Evolutionary conservation across 1,284 basidiomycete genomes (phyloP).

Genomic region (Ganoderma sinense): DNA sequence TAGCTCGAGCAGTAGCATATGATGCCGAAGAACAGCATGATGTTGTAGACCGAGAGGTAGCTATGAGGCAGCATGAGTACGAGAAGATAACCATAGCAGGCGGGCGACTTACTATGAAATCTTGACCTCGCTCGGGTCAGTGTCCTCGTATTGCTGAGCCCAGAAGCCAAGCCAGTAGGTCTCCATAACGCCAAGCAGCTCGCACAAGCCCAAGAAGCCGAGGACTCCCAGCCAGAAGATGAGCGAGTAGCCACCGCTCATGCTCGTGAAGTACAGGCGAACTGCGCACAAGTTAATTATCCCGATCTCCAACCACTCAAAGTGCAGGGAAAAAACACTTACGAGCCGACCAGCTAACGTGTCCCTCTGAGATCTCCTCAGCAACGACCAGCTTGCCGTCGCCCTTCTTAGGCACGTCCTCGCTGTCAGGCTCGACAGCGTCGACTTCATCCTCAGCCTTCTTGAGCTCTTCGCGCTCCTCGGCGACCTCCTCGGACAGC

Average conservation of each 20-base stretch:
- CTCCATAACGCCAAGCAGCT: conserved; percentile 29
- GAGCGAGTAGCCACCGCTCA: conserved; percentile 40
- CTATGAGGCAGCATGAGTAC: conserved; percentile 24
- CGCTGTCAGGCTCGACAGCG: conserved; percentile 43
- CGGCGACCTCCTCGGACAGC: conserved; percentile 48
- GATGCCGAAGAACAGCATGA: conserved; percentile 41
- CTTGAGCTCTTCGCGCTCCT: conserved; percentile 49
- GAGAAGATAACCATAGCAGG: neutral
- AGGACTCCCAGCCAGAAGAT: conserved; percentile 45
- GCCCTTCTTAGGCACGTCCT: conserved; percentile 34
- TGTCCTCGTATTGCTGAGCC: conserved; percentile 40
- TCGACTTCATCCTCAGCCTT: conserved; percentile 52
- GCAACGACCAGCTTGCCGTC: conserved; percentile 60
- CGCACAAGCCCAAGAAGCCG: conserved; percentile 32
- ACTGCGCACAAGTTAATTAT: conserved; percentile 26
- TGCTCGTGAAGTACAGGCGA: conserved; percentile 36
- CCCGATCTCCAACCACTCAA: neutral
- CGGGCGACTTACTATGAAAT: conserved; percentile 39
- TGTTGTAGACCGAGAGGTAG: conserved; percentile 53
- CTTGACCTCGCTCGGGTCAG: conserved; percentile 35
- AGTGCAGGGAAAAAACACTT: conserved; percentile 13
- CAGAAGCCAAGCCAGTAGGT: conserved; percentile 38
- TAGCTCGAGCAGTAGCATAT: conserved; percentile 38
- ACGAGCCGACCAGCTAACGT: conserved; percentile 56
- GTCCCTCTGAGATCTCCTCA: conserved; percentile 66